These are phyloP conservation scores for Cornus suecica DNA, from an alignment of 148 eudicot species.

Conservation along the genomic window DNA sequence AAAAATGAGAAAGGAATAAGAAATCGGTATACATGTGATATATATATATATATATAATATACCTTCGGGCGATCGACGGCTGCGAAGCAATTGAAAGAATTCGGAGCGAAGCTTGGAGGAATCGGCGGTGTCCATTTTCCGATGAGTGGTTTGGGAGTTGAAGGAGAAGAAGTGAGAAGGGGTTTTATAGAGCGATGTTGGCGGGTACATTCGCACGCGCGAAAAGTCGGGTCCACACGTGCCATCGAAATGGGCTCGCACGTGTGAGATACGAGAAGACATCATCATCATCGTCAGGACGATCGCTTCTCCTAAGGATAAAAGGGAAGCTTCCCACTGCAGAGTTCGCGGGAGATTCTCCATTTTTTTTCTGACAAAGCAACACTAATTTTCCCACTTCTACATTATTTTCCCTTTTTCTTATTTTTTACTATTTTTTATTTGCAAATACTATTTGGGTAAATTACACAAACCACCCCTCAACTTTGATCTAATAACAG, in stretches of 20 bases:
- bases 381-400: not conserved
- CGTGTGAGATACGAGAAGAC: not conserved
- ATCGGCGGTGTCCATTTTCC: conserved; percentile 29
- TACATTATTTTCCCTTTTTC: too few relatives aligned
- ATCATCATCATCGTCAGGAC: not conserved
- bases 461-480: too few relatives aligned
- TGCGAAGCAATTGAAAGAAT: conserved; percentile 40
- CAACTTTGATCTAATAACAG: too few relatives aligned
- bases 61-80: conserved; percentile 62
- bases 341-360: not conserved
- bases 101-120: conserved; percentile 43
- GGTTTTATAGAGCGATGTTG: not conserved
- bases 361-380: not conserved
- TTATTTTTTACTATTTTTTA: too few relatives aligned
- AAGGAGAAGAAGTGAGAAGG: not conserved
- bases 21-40: too few relatives aligned
- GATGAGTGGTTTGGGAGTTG: not conserved
- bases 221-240: not conserved
- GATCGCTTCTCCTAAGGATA: not conserved
- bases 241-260: not conserved
- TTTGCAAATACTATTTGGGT: too few relatives aligned
- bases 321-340: not conserved
- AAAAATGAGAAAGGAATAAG: not conserved
- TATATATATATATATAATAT: too few relatives aligned
- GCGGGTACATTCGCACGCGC: not conserved